Base-by-base conservation (phyloP, 2,329 filamentous ascomycete genomes). In the Cercospora sesami region DNA sequence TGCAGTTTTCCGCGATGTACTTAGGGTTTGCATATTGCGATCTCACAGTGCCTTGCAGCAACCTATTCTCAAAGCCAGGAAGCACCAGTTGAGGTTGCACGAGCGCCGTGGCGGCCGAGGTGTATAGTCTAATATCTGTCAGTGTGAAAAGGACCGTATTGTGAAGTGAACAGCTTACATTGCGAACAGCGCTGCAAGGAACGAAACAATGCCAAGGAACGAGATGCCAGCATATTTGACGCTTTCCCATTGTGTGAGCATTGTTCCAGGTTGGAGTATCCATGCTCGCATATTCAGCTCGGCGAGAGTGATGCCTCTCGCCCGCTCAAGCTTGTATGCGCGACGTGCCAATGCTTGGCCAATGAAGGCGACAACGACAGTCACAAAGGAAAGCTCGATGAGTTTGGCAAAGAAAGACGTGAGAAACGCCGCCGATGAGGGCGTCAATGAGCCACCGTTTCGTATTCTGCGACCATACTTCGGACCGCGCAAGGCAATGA, bases 261-360 rank as follows among this genome's bases (percentile, higher is more conserved):
- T 82, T 0, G 87, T 90, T 0, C 91, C 91, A 0, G 78, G 78
- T 61, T 82, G 79, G 18, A 82, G 79, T 5, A 84, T 69, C 91
- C 91, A 94, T 53, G 86, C 86, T 58, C 91, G 85, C 90, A 94
- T 93, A 16, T 86, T 89, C 81, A 94, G 87, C 75, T 94, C 91
- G 0, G 91, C 89, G 16, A 94, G 84, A 0, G 88, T 92, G 67
- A 94, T 85, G 2, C 91, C 91, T 2, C 82, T 60, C 2, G 67
- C 68, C 8, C 77, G 71, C 8, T 84, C 81, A 64, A 84, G 85
- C 26, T 85, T 84, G 65, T 92, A 85, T 0, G 91, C 89, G 64
- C 90, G 82, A 21, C 90, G 84, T n/a, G 87, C 92, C 16, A 94
- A 79, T 0, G 91, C 86, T 76, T 95, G 92, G 0, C 92, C 92